A percentile compares a stretch with the other conserved stretches of the same genome.
Evolutionary conservation across 2,329 filamentous ascomycete species (phyloP).

Genomic region (Coleophoma eucalyptorum): DNA sequence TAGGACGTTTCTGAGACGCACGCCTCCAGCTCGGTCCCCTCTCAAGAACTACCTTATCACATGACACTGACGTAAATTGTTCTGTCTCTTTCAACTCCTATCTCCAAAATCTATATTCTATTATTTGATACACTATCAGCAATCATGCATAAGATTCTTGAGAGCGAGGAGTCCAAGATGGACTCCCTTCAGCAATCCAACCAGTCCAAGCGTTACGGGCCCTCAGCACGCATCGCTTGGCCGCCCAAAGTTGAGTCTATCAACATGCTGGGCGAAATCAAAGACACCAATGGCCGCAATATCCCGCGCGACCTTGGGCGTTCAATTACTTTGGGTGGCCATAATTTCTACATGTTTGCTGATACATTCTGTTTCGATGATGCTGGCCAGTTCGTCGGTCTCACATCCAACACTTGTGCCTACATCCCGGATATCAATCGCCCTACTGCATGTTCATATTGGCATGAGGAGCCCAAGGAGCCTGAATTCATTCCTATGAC

Average conservation of each 20-base stretch:
- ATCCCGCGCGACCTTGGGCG: slow-evolving; percentile 1
- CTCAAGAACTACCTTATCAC: background rate
- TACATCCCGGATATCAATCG: background rate
- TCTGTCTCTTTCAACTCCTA: too few relatives aligned
- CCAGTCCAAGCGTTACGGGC: background rate
- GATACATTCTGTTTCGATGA: slow-evolving; percentile 4
- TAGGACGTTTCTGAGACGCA: too few relatives aligned
- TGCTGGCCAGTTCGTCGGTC: background rate
- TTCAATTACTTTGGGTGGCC: background rate
- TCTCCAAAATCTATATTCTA: too few relatives aligned
- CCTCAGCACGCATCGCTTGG: background rate
- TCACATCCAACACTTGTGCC: slow-evolving; percentile 3
- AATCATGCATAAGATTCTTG: too few relatives aligned
- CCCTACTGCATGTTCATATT: slow-evolving; percentile 2
- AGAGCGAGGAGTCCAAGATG: too few relatives aligned
- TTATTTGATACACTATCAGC: too few relatives aligned
- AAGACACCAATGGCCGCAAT: slow-evolving; percentile 2
- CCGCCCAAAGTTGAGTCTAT: background rate
- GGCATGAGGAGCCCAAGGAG: background rate
- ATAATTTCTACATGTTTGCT: slow-evolving; percentile 3
- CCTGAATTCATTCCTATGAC: slow-evolving; percentile 4
- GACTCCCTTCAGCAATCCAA: too few relatives aligned
- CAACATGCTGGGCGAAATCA: background rate
- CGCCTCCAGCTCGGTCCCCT: background rate
- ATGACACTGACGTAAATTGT: background rate